Evolutionary conservation across 2,329 filamentous ascomycete species (phyloP), one percentile per base, ranked within the genome.

Genomic region (Claviceps spartinae): DNA sequence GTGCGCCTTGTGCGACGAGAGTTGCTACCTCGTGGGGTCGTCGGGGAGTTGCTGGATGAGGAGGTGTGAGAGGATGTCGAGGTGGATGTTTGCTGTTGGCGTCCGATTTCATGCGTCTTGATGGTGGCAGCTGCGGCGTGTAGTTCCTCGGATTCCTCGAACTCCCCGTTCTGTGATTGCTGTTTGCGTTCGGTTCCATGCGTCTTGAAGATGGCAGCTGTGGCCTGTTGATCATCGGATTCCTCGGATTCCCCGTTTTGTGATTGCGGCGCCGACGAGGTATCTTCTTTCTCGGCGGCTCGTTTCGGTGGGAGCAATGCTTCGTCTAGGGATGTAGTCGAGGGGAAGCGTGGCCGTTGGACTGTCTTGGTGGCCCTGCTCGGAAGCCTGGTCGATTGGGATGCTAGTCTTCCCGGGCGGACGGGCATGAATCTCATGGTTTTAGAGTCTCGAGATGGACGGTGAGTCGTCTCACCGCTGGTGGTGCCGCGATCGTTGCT

Each of bases 401-500:
- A 46, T 20, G 47, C 30, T 2, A 44, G n/a, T 18, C 44, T 43
- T 20, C 42, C 52, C 14, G 53, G 52, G 8, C 54, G 54, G 36
- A 54, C 43, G 20, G 51, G 69, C 62, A 49, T 66, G 52, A 4
- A 66, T 58, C 18, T 64, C 56, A 50, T 69, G 58, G 54, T 55
- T 48, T 48, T 56, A 1, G 44, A 5, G 3, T 38, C 56, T 58
- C 5, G 66, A 64, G 0, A 63, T 73, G 26, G 8, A 9, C 56
- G 65, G 67, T 5, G 44, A 0, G 69, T 70, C 24, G 71, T 73
- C 54, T 78, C 75, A 56, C 78, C 74, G 1, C 70, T 54, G 30
- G 74, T 73, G 1, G 73, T 70, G 0, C 67, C 67, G 55, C 72
- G 74, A 13, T 73, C 69, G 6, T 68, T 69, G 6, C 67, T 69